These are phyloP conservation scores for Dionaea muscipula DNA, from an alignment of 179 eudicot species.

Conservation along the genomic window DNA sequence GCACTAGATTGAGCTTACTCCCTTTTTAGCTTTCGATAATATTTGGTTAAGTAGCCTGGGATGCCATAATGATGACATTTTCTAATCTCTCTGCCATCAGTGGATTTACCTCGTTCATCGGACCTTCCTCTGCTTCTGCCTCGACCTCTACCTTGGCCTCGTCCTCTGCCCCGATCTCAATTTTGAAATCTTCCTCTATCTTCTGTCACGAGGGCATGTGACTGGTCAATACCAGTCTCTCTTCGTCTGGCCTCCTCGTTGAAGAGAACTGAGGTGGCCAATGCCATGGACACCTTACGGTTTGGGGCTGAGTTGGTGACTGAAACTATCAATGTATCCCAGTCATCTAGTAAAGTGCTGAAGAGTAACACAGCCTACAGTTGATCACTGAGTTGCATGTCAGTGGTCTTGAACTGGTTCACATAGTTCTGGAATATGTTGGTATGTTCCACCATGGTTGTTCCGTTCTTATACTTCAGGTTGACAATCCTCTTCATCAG, in stretches of 20 bases:
- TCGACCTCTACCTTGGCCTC: background rate
- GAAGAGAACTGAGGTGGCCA: background rate
- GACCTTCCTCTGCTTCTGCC: background rate
- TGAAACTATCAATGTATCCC: background rate
- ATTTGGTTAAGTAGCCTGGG: background rate
- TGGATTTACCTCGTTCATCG: background rate
- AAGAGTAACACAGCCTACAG: no score
- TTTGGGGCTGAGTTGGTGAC: background rate
- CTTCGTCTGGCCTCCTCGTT: background rate
- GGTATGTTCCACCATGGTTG: no score
- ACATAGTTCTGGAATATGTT: no score
- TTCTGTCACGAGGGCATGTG: background rate
- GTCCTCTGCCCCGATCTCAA: no score
- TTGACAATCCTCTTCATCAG: no score
- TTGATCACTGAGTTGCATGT: no score
- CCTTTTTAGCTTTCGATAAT: background rate
- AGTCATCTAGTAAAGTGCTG: background rate
- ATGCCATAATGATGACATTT: background rate
- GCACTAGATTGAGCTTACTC: background rate
- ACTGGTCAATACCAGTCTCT: background rate
- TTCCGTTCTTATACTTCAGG: no score
- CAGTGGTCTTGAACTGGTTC: no score
- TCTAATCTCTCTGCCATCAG: background rate
- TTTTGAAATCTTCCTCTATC: background rate
- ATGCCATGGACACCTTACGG: background rate